A percentile compares a stretch with the other conserved stretches of the same genome.
Evolutionary conservation across 805 yeast species (phyloP).

Genomic region (Zygoascus bituminiphila): DNA sequence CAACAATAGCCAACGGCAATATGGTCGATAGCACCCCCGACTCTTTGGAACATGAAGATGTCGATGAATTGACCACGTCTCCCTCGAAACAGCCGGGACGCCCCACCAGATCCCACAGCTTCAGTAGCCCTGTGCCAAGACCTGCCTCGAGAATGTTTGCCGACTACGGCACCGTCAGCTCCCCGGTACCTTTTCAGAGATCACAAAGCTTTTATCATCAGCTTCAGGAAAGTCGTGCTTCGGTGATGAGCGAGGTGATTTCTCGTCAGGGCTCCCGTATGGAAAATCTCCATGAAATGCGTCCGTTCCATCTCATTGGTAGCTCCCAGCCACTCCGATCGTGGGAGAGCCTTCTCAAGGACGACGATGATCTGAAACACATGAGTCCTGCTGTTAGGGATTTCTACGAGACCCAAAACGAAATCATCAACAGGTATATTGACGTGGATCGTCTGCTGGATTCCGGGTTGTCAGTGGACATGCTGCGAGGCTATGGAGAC

Average conservation of each 20-base stretch:
- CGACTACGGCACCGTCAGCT: neutral
- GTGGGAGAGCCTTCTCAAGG: constrained; percentile 31
- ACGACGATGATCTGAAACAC: constrained; percentile 21
- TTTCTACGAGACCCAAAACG: constrained; percentile 55
- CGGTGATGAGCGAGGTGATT: neutral
- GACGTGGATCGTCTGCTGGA: constrained; percentile 62
- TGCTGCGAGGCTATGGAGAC: constrained; percentile 53
- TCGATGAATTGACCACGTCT: neutral
- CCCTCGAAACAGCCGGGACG: neutral
- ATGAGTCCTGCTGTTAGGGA: constrained; percentile 28
- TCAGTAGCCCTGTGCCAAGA: neutral
- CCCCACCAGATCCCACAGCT: neutral
- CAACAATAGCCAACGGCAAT: no score
- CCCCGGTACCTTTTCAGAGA: neutral
- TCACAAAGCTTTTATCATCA: constrained; percentile 3
- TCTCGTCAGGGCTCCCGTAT: neutral
- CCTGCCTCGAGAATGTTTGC: neutral
- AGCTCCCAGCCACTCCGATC: constrained; percentile 30
- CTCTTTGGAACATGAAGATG: no score
- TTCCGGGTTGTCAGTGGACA: constrained; percentile 57
- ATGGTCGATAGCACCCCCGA: no score
- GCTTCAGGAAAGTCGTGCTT: neutral
- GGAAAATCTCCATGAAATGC: constrained; percentile 35
- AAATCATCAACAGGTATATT: constrained; percentile 43
- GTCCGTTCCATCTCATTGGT: constrained; percentile 44